Evolutionary conservation across 1,284 basidiomycete species (phyloP), one percentile per base, ranked within the genome.

Genomic region (Papiliotrema fonsecae): DNA sequence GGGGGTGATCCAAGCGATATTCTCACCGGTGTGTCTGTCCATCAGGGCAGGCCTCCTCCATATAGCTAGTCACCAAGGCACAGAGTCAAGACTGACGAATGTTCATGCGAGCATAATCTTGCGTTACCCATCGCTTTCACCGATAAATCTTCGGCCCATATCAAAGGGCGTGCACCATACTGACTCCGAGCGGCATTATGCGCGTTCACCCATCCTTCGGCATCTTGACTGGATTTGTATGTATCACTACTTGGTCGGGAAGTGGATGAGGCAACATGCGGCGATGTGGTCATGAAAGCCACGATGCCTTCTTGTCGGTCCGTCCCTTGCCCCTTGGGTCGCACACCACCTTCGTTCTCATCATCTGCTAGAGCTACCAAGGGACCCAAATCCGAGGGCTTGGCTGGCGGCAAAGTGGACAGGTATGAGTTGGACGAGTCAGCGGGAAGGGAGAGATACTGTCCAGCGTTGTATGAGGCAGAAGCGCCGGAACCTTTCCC

Each of bases 11-110:
- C 44, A 46, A 21, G 51, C 51, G 37, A 52, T 52, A 31, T 52
- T 52, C 47, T 52, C 51, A 10, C 51, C 51, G n/a, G 51, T 26
- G 34, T 45, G 6, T 25, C 28, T 27, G n/a, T 14, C 16, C 6
- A 22, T 27, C 42, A 45, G 16, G 19, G 16, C 10, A 42, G 25
- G 30, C 28, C 11, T 5, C 14, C 16, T 4, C 24, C 13, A 28
- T n/a, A 14, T 19, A 13, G 21, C 19, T 14, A 19, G 6, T 27
- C 6, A 18, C 5, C 5, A 13, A n/a, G 7, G 9, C 25, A 21
- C 4, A 27, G 5, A 18, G 6, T 3, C 6, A 11, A 26, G 11
- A 28, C 49, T 34, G 11, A 50, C 49, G 31, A 31, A 30, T 50
- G 49, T 28, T n/a, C 9, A 18, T 37, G 24, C 6, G 24, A 32